Percentiles rank a stretch among this genome's conserved stretches.
These are phyloP conservation scores for Elaphomyces granulatus DNA, from an alignment of 495 filamentous ascomycete genomes.

Conservation along the genomic window DNA sequence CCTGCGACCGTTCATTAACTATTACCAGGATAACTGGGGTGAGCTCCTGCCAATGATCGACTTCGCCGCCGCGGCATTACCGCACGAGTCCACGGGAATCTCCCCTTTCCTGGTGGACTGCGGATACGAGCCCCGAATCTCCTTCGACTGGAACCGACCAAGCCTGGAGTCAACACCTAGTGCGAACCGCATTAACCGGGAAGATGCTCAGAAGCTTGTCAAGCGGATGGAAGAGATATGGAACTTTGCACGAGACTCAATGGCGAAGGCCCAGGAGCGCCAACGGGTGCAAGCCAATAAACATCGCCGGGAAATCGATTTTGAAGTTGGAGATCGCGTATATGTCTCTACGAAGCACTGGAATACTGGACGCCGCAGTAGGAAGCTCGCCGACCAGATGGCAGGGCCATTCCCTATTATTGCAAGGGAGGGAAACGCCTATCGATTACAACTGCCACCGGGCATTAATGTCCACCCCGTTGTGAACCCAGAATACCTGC, in stretches of 20 bases:
- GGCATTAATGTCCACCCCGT: background rate
- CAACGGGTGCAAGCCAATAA: background rate
- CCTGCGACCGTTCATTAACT: slow-evolving; percentile 2
- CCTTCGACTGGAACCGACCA: slow-evolving; percentile 10
- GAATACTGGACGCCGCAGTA: too few relatives aligned
- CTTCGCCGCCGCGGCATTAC: slow-evolving; percentile 4
- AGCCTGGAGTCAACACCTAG: background rate
- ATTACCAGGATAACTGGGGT: slow-evolving; percentile 12
- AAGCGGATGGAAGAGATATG: background rate
- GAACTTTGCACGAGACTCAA: background rate
- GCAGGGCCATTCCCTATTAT: background rate
- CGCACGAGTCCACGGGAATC: background rate
- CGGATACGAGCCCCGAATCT: slow-evolving; percentile 20
- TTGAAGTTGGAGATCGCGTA: slow-evolving; percentile 1
- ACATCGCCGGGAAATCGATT: background rate
- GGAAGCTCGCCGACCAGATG: background rate
- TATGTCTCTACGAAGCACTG: background rate
- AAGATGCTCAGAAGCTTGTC: background rate
- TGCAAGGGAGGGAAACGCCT: background rate
- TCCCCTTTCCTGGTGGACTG: slow-evolving; percentile 15
- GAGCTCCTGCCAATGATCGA: slow-evolving; percentile 11
- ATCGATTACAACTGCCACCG: background rate
- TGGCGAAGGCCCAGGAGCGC: background rate
- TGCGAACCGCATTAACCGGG: background rate
- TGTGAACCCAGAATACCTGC: too few relatives aligned